Evolutionary conservation across 352 stramenopile species (phyloP).

Genomic region (Blastocystis sp.): DNA sequence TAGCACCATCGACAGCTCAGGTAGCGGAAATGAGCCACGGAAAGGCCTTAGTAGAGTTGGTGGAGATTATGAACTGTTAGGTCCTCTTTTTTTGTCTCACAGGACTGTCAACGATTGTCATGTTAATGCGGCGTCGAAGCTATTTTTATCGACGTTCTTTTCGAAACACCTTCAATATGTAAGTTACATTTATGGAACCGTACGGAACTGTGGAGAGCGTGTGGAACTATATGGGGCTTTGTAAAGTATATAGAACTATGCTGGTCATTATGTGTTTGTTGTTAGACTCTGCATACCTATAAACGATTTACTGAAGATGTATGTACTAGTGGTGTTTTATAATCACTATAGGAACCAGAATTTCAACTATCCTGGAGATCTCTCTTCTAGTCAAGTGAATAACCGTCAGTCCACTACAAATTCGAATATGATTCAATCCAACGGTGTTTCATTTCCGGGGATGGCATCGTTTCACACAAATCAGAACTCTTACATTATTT

Average conservation of each 20-base stretch:
- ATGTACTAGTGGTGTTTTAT: not conserved
- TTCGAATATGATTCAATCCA: not conserved
- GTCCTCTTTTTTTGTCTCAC: slow-evolving; percentile 37
- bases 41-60: not conserved
- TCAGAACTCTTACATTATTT: not conserved
- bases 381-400: not conserved
- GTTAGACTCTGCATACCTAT: not conserved
- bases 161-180: not conserved
- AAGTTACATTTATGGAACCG: not conserved
- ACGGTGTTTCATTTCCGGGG: slow-evolving; percentile 25
- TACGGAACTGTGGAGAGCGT: too few species aligned
- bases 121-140: slow-evolving; percentile 14
- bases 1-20: too few species aligned
- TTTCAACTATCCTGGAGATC: not conserved
- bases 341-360: slow-evolving; percentile 22
- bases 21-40: not conserved
- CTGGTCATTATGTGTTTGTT: not conserved
- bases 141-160: slow-evolving; percentile 32
- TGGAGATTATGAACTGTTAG: not conserved
- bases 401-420: not conserved
- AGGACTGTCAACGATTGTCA: slow-evolving; percentile 9
- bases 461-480: not conserved
- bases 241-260: not conserved
- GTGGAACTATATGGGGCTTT: not conserved
- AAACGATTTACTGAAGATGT: not conserved